These are phyloP conservation scores for Pelargonium exstipulatum DNA, from an alignment of 441 rosid species.

Conservation along the genomic window DNA sequence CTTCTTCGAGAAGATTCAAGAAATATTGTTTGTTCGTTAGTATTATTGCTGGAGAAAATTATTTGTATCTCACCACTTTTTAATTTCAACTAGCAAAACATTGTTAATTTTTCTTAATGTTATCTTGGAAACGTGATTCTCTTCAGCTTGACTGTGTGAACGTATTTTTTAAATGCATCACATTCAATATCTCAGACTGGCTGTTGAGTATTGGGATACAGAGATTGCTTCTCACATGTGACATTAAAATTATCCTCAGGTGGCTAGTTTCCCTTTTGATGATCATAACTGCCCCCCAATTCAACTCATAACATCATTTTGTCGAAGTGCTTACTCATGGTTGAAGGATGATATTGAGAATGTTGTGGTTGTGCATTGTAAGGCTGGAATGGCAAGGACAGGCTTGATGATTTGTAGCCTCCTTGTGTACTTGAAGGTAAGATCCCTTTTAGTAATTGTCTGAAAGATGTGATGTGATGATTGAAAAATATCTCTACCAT, in stretches of 20 bases:
- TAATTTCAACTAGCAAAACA: no score
- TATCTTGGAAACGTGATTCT: no score
- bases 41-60: no score
- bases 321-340: slow-evolving; percentile 95
- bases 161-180: no score
- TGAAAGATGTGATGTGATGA: neutral
- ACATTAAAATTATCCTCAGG: slow-evolving; percentile 39
- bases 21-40: no score
- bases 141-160: no score
- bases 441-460: slow-evolving; percentile 1
- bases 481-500: neutral
- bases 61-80: no score
- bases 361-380: slow-evolving; percentile 97
- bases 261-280: slow-evolving; percentile 95
- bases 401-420: slow-evolving; percentile 98
- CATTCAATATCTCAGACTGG: neutral
- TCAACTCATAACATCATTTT: slow-evolving; percentile 73
- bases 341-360: slow-evolving; percentile 96
- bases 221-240: neutral
- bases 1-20: no score
- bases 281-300: slow-evolving; percentile 97
- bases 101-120: no score
- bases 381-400: slow-evolving; percentile 99
- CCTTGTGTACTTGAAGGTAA: slow-evolving; percentile 78
- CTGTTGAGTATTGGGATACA: neutral